phyloP scores from a whole-genome alignment of 192 early-diverging fungal species.

The Allomyces macrogynus region DNA sequence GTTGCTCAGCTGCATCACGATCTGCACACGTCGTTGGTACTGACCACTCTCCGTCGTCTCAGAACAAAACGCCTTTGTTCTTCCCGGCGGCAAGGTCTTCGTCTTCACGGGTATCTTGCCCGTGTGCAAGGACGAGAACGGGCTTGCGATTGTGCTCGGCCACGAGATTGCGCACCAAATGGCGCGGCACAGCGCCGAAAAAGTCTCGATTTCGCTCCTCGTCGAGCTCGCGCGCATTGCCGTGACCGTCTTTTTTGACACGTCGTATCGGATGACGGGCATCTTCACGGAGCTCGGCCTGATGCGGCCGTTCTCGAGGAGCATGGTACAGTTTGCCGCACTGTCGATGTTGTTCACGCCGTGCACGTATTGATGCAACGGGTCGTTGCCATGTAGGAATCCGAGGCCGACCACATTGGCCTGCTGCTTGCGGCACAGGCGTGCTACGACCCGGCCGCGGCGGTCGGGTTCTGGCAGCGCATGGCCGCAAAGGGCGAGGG shows the following conservation, averaged over 20 bases:
- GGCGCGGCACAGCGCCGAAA: constrained; percentile 79
- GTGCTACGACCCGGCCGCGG: constrained; percentile 71
- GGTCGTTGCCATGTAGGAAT: constrained; percentile 36
- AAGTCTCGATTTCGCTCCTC: constrained; percentile 47
- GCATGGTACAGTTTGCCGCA: background rate
- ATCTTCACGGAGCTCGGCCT: constrained; percentile 48
- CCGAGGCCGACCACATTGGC: constrained; percentile 83
- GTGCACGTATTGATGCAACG: background rate
- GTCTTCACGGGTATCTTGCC: constrained; percentile 88
- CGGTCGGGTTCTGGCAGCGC: constrained; percentile 51
- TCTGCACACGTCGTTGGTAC: too few relatives aligned
- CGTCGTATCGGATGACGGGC: constrained; percentile 31
- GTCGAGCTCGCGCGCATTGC: constrained; percentile 21
- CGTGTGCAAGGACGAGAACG: constrained; percentile 56
- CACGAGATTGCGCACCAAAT: constrained; percentile 90
- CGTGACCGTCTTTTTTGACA: constrained; percentile 46
- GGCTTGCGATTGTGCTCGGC: constrained; percentile 77
- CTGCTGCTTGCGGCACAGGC: constrained; percentile 74
- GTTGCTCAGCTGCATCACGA: background rate
- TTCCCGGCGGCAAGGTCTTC: constrained; percentile 91
- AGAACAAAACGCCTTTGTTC: constrained; percentile 81
- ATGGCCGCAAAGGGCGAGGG: constrained; percentile 9
- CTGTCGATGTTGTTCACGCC: too few relatives aligned
- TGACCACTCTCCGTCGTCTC: too few relatives aligned
- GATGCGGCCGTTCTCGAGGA: constrained; percentile 13